phyloP scores from a whole-genome alignment of 2,329 filamentous ascomycete genomes.

The Periconia macrospinosa region DNA sequence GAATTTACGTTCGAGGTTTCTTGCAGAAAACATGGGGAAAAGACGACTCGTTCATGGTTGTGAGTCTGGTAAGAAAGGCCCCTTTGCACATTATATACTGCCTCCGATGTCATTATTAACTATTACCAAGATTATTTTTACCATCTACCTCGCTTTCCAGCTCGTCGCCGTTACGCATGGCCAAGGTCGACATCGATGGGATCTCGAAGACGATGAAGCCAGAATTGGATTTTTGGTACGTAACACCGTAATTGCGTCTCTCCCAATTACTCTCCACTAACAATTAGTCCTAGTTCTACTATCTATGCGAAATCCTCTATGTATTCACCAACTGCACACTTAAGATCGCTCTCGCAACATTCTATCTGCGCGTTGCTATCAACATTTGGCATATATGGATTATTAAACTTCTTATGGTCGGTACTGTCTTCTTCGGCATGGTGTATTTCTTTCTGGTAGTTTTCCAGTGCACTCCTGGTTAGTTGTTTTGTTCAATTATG shows the following conservation, averaged over 20 bases:
- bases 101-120: too few relatives aligned
- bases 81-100: too few relatives aligned
- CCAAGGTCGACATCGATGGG: slow-evolving; percentile 41
- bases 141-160: slow-evolving; percentile 44
- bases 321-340: slow-evolving; percentile 51
- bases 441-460: slow-evolving; percentile 56
- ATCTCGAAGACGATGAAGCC: slow-evolving; percentile 34
- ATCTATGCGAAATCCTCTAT: slow-evolving; percentile 59
- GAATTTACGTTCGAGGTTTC: slow-evolving; percentile 41
- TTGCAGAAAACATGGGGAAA: slow-evolving; percentile 43
- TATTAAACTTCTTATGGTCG: slow-evolving; percentile 50
- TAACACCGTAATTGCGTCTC: neutral
- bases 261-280: neutral
- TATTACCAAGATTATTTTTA: slow-evolving; percentile 39
- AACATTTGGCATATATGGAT: slow-evolving; percentile 49
- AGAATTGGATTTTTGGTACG: slow-evolving; percentile 33
- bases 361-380: slow-evolving; percentile 56
- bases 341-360: slow-evolving; percentile 57
- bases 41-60: slow-evolving; percentile 49
- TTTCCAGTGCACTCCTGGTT: slow-evolving; percentile 59
- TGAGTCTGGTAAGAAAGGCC: slow-evolving; percentile 35
- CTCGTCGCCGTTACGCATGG: slow-evolving; percentile 44
- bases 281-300: slow-evolving; percentile 50
- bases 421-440: slow-evolving; percentile 49
- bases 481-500: too few relatives aligned